These are phyloP conservation scores for Diatrype stigma DNA, from an alignment of 2,329 filamentous ascomycete species.

Conservation along the genomic window DNA sequence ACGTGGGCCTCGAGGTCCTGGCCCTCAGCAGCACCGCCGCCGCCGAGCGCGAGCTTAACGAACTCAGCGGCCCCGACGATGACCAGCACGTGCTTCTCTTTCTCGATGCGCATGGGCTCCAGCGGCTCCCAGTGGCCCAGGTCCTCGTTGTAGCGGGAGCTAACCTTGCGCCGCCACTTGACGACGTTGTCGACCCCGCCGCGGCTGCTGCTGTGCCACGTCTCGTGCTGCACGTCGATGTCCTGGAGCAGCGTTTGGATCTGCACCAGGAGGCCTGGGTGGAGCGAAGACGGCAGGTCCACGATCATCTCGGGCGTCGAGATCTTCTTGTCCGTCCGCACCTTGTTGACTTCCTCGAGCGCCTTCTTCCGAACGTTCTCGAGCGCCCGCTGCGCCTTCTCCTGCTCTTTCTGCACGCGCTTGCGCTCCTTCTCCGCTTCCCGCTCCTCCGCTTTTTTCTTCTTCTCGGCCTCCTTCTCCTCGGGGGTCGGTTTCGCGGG, in stretches of 20 bases:
- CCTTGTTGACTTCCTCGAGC: conserved; percentile 68
- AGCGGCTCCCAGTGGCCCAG: conserved; percentile 63
- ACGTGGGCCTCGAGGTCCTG: conserved; percentile 57
- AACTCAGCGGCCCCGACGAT: conserved; percentile 62
- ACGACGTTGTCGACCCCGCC: conserved; percentile 50
- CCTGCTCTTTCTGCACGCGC: conserved; percentile 51
- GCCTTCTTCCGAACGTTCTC: conserved; percentile 64
- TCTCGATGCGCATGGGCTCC: conserved; percentile 40
- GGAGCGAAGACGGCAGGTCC: conserved; percentile 57
- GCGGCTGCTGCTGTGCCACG: conserved; percentile 39
- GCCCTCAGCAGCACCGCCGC: conserved; percentile 37
- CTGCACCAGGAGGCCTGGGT: conserved; percentile 40
- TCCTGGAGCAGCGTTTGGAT: conserved; percentile 47
- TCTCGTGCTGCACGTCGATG: conserved; percentile 42
- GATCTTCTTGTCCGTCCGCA: conserved; percentile 68
- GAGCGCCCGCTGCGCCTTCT: conserved; percentile 56
- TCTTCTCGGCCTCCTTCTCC: conserved; percentile 36
- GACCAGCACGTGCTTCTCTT: conserved; percentile 60
- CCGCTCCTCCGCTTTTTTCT: conserved; percentile 43
- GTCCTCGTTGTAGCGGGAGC: conserved; percentile 57
- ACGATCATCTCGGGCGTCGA: conserved; percentile 76
- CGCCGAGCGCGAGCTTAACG: conserved; percentile 53
- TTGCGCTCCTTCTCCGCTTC: conserved; percentile 54
- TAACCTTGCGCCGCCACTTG: conserved; percentile 66
- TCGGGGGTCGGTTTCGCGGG: conserved; percentile 19